Evolutionary conservation across 2,329 filamentous ascomycete species (phyloP).

Genomic region (Cylindrodendrum hubeiense): DNA sequence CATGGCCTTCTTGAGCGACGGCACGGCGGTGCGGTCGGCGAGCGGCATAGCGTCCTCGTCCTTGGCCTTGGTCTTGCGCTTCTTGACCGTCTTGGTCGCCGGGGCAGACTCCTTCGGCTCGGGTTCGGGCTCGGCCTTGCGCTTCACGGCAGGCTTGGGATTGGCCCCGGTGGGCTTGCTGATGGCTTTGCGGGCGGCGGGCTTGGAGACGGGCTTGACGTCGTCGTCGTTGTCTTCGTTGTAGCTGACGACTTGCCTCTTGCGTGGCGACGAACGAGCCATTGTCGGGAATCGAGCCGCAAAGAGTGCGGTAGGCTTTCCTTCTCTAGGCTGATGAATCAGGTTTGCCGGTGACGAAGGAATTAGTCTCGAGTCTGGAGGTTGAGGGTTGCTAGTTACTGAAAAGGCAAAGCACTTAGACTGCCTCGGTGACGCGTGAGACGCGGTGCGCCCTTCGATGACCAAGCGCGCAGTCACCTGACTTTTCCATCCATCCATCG

Average conservation of each 20-base stretch:
- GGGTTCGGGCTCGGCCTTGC: conserved; percentile 46
- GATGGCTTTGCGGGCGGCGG: conserved; percentile 36
- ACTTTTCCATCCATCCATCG: neutral
- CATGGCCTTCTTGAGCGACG: conserved; percentile 76
- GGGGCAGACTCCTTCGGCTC: conserved; percentile 37
- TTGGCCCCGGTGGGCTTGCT: conserved; percentile 44
- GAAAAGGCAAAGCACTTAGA: neutral
- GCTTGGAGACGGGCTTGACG: conserved; percentile 22
- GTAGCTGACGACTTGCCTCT: conserved; percentile 48
- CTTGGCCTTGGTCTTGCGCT: conserved; percentile 55
- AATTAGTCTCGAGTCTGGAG: neutral
- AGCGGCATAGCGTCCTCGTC: conserved; percentile 69
- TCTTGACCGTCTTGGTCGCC: conserved; percentile 53
- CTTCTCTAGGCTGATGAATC: neutral
- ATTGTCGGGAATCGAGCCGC: conserved; percentile 36
- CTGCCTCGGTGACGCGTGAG: conserved; percentile 33
- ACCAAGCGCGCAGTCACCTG: conserved; percentile 42
- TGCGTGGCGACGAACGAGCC: conserved; percentile 51
- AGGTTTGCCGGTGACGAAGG: neutral
- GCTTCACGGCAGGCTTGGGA: conserved; percentile 45
- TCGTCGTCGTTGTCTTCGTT: conserved; percentile 43
- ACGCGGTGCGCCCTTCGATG: conserved; percentile 33
- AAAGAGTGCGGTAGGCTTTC: no score
- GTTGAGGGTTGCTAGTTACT: neutral
- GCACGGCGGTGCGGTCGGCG: conserved; percentile 73